phyloP scores from a whole-genome alignment of 2,329 filamentous ascomycete genomes.

The Diplodia corticola region DNA sequence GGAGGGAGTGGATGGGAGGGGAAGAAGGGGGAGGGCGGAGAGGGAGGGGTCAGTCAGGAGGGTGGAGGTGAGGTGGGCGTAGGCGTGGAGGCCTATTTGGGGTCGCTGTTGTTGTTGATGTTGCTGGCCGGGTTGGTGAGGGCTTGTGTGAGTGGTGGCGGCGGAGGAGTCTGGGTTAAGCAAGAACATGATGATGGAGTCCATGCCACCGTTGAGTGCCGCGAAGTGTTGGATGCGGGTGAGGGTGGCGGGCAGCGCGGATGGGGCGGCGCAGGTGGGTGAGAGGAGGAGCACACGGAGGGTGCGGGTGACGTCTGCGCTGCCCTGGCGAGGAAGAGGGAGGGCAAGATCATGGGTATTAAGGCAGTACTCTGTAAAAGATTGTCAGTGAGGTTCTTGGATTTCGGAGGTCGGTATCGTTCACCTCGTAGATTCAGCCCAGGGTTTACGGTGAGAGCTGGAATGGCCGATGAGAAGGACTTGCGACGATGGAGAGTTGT shows the following conservation, averaged over 20 bases:
- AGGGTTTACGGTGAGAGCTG: slow-evolving; percentile 33
- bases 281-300: slow-evolving; percentile 21
- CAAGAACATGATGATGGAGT: slow-evolving; percentile 13
- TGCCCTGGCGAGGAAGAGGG: not conserved
- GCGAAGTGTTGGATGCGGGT: slow-evolving; percentile 19
- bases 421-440: slow-evolving; percentile 36
- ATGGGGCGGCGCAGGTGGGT: not conserved
- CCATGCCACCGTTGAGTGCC: not conserved
- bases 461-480: slow-evolving; percentile 41
- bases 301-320: not conserved
- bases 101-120: not conserved
- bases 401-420: not conserved
- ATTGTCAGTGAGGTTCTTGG: not conserved
- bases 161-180: not conserved
- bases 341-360: slow-evolving; percentile 21
- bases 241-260: not conserved
- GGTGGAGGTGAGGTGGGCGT: slow-evolving; percentile 1
- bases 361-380: slow-evolving; percentile 4
- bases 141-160: not conserved
- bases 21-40: slow-evolving; percentile 2
- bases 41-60: not conserved
- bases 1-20: not conserved
- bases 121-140: not conserved
- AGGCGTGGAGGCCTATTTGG: not conserved
- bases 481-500: slow-evolving; percentile 42